These are phyloP conservation scores for Cornus kousa DNA, from an alignment of 148 eudicot genomes.

Conservation along the genomic window DNA sequence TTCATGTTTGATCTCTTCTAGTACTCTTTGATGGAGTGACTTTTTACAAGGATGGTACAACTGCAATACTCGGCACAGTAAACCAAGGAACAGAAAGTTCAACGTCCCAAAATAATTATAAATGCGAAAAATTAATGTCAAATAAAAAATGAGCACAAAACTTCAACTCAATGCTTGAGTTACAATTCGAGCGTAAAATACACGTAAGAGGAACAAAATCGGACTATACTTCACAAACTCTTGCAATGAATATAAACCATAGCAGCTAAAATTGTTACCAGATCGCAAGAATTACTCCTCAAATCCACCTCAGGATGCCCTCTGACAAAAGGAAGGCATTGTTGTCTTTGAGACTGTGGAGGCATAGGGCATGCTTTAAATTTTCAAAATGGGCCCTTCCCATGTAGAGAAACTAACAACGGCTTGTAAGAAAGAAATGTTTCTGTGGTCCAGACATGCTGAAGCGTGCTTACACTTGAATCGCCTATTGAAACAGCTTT, in stretches of 20 bases:
- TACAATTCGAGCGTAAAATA: neutral
- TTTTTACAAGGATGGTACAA: too few relatives aligned
- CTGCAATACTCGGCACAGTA: too few relatives aligned
- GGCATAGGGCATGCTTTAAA: neutral
- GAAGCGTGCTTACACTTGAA: neutral
- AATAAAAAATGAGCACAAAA: neutral
- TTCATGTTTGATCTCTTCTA: too few relatives aligned
- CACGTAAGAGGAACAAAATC: neutral
- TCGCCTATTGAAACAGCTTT: slow-evolving; percentile 54
- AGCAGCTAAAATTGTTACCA: neutral
- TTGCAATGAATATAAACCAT: neutral
- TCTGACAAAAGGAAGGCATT: neutral
- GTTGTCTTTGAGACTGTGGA: neutral
- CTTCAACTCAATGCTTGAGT: neutral
- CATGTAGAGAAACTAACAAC: neutral
- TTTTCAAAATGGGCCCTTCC: neutral
- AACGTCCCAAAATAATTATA: neutral
- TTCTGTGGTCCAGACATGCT: neutral
- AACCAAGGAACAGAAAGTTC: neutral
- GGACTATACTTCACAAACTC: neutral
- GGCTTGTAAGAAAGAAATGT: neutral
- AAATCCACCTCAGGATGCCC: neutral
- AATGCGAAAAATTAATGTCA: neutral
- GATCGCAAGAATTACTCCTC: neutral
- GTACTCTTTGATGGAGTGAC: too few relatives aligned